Conservation (phyloP, 805 yeast genomes). For the Brettanomyces naardenensis region DNA sequence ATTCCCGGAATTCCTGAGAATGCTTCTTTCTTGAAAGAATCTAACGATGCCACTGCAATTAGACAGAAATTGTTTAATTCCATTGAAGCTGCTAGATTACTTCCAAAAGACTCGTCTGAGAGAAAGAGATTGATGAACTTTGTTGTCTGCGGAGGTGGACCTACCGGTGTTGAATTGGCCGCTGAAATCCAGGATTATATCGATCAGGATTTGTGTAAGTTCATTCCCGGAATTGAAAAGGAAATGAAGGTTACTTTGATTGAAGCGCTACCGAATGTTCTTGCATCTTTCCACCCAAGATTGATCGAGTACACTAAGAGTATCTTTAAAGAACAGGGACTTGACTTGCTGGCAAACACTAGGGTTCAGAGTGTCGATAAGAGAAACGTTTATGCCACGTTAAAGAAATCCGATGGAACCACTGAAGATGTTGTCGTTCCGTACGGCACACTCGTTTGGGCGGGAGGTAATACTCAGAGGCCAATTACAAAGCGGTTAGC, state of each 20-base stretch:
- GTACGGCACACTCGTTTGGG: conserved; percentile 94
- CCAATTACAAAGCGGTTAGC: conserved; percentile 61
- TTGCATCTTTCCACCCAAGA: conserved; percentile 63
- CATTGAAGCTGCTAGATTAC: conserved; percentile 79
- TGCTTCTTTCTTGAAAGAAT: conserved; percentile 85
- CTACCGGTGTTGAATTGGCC: conserved; percentile 97
- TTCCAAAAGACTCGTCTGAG: conserved; percentile 64
- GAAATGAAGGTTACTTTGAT: conserved; percentile 81
- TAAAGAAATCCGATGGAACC: conserved; percentile 59
- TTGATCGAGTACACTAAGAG: conserved; percentile 73
- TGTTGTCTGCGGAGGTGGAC: conserved; percentile 97
- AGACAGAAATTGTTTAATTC: conserved; percentile 78
- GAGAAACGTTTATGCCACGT: conserved; percentile 60
- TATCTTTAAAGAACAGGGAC: conserved; percentile 58
- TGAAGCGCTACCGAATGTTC: conserved; percentile 87
- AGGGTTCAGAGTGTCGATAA: conserved; percentile 82
- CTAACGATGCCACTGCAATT: conserved; percentile 78
- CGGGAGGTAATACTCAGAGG: conserved; percentile 93
- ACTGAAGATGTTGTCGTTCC: conserved; percentile 55
- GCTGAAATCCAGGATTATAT: conserved; percentile 94
- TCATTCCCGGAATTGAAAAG: conserved; percentile 79
- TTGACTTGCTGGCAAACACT: conserved; percentile 73
- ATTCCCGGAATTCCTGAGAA: conserved; percentile 89
- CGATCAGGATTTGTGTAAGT: conserved; percentile 79
- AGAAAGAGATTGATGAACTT: conserved; percentile 79